Evolutionary conservation across 139 green algal species (phyloP).

Genomic region (Tetradesmus obliquus): DNA sequence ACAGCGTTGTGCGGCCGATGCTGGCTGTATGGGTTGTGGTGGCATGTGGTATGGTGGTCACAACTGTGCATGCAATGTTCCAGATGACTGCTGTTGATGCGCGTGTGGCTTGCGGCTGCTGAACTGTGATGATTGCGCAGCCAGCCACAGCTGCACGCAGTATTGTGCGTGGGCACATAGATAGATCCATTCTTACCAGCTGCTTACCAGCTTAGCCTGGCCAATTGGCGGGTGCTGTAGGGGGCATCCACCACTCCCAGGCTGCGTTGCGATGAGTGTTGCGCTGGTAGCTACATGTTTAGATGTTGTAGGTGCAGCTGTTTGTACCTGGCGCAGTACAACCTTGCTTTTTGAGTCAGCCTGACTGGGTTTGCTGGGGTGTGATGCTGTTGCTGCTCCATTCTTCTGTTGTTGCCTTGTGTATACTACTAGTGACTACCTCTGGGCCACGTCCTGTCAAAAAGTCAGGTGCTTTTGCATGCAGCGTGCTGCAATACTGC

Average conservation of each 20-base stretch:
- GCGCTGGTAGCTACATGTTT: background rate
- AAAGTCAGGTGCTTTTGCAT: background rate
- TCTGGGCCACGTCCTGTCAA: background rate
- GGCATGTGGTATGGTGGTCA: background rate
- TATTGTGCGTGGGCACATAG: too few relatives aligned
- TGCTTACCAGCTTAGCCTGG: too few relatives aligned
- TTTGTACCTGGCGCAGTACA: background rate
- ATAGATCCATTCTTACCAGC: too few relatives aligned
- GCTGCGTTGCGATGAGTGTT: background rate
- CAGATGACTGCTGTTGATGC: background rate
- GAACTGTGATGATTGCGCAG: background rate
- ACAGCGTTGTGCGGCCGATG: background rate
- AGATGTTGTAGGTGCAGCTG: background rate
- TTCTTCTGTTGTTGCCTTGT: background rate
- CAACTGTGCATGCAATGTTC: background rate
- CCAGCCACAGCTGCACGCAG: too few relatives aligned
- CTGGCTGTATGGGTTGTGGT: background rate
- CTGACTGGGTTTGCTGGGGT: background rate
- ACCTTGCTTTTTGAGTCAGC: background rate
- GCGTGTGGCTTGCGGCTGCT: background rate
- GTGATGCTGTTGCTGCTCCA: background rate
- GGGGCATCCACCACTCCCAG: background rate
- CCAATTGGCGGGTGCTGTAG: too few relatives aligned
- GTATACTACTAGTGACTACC: background rate
- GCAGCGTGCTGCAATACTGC: background rate